A percentile compares a stretch with the other conserved stretches of the same genome.
Evolutionary conservation across 23 red algal genomes (phyloP).

Genomic region (Cyanidium caldarium): DNA sequence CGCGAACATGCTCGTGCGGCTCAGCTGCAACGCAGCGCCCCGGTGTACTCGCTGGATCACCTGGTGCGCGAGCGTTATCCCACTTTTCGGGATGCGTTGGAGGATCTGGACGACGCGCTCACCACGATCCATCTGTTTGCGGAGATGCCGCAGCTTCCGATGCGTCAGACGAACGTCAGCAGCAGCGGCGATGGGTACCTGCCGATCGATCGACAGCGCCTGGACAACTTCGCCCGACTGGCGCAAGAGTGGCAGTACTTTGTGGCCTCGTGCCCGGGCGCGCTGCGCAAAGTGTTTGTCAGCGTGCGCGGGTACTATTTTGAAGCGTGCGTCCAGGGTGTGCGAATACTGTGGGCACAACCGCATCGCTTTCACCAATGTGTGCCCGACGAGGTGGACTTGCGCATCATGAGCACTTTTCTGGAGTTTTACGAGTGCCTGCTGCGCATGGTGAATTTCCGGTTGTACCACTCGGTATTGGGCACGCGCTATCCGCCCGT

Average conservation of each 20-base stretch:
- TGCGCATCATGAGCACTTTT: conserved; percentile 73
- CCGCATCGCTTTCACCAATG: conserved; percentile 70
- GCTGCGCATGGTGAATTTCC: conserved; percentile 72
- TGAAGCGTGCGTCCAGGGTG: conserved; percentile 48
- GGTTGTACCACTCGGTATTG: conserved; percentile 27
- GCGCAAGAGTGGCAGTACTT: conserved; percentile 62
- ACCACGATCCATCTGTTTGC: conserved; percentile 59
- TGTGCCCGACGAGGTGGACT: conserved; percentile 71
- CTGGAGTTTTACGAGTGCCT: conserved; percentile 83
- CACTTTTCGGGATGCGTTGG: conserved; percentile 53
- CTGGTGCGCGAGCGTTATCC: conserved; percentile 81
- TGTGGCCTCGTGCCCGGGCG: conserved; percentile 18
- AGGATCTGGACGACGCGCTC: conserved; percentile 82
- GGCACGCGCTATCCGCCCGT: conserved; percentile 44
- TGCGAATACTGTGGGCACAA: conserved; percentile 36
- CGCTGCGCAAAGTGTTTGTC: conserved; percentile 62
- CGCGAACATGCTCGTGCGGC: neutral
- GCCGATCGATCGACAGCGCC: neutral
- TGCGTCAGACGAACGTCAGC: too few species aligned
- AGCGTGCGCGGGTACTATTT: conserved; percentile 80
- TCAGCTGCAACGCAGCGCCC: conserved; percentile 15
- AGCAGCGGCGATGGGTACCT: neutral
- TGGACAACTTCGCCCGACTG: conserved; percentile 34
- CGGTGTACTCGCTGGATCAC: conserved; percentile 60
- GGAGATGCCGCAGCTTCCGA: conserved; percentile 27